These are phyloP conservation scores for Telopea speciosissima DNA, from an alignment of 177 flowering plant species.

Conservation along the genomic window DNA sequence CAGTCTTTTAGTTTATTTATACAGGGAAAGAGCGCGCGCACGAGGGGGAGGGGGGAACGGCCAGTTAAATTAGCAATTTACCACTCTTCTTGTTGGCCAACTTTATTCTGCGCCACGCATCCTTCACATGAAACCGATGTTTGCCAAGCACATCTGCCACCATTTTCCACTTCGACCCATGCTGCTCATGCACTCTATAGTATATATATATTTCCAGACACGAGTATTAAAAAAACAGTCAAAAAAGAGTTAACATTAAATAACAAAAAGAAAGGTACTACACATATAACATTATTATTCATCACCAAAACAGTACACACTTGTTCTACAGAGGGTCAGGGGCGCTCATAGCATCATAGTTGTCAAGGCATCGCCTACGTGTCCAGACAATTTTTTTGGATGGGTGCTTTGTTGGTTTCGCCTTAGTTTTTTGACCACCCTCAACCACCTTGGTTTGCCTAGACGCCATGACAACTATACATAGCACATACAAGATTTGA, in stretches of 20 bases:
- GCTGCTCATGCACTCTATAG: slow-evolving; percentile 25
- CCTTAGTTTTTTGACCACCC: no score
- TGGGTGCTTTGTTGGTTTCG: no score
- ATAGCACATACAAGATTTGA: background rate
- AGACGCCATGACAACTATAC: no score
- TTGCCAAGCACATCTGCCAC: slow-evolving; percentile 45
- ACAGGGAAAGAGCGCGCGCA: no score
- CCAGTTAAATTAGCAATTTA: slow-evolving; percentile 2
- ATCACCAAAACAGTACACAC: background rate
- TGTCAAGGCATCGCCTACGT: no score
- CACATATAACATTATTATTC: background rate
- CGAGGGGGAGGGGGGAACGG: no score
- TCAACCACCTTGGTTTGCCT: no score
- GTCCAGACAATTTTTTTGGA: no score
- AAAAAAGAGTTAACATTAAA: background rate
- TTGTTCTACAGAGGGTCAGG: background rate
- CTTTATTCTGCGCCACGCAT: slow-evolving; percentile 50
- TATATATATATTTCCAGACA: slow-evolving; percentile 2
- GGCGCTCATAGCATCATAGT: no score
- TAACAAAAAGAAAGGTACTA: background rate
- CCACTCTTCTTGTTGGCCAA: slow-evolving; percentile 26
- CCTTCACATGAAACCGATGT: slow-evolving; percentile 48
- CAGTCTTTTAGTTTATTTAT: background rate
- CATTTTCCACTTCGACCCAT: slow-evolving; percentile 50
- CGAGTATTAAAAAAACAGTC: background rate